These are phyloP conservation scores for Phytopythium boreale DNA, from an alignment of 352 stramenopile genomes.

Conservation along the genomic window DNA sequence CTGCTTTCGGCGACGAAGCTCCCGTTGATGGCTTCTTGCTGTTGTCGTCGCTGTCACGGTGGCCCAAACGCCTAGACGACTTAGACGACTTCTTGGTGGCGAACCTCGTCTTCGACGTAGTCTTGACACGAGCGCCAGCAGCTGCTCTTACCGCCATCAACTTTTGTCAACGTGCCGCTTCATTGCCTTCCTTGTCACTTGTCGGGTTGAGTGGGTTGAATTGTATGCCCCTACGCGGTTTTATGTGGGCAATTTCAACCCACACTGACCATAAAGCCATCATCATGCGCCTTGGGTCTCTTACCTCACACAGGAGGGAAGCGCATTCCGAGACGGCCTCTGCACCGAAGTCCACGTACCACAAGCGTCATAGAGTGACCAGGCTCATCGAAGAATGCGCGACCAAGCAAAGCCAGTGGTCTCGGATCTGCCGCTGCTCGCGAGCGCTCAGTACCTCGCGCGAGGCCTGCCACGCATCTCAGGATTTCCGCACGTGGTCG, in stretches of 20 bases:
- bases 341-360: no score
- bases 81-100: conserved; percentile 41
- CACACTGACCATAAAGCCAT: no score
- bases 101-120: conserved; percentile 38
- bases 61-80: conserved; percentile 32
- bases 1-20: conserved; percentile 13
- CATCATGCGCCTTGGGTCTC: no score
- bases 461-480: conserved; percentile 16
- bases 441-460: conserved; percentile 16
- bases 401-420: no score
- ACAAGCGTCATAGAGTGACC: no score
- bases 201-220: conserved; percentile 18
- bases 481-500: conserved; percentile 1
- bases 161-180: conserved; percentile 29
- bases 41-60: conserved; percentile 33
- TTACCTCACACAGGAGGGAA: no score
- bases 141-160: conserved; percentile 59
- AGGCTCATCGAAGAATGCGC: no score
- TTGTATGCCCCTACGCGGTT: no score
- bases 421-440: conserved; percentile 12
- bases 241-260: no score
- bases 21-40: conserved; percentile 11
- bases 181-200: conserved; percentile 11
- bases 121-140: conserved; percentile 49
- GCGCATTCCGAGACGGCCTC: no score